Evolutionary conservation across 2,329 filamentous ascomycete genomes (phyloP), one percentile per base, ranked within the genome.

Genomic region (Myriosclerotinia curreyana): DNA sequence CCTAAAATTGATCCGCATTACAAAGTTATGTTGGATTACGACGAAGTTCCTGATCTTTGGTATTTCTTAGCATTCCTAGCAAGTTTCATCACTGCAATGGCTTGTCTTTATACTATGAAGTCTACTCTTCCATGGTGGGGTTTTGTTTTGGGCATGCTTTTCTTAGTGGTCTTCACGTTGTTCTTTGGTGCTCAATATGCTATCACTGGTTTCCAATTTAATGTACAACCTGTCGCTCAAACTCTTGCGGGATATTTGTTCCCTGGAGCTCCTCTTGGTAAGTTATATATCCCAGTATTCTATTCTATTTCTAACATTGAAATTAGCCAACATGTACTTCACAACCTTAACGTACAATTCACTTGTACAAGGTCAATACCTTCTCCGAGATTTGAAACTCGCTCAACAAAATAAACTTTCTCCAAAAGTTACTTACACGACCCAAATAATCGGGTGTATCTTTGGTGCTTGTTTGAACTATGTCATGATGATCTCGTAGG

Each of bases 261-360:
- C 73, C 69, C 68, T 11, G 88, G 88, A 36, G 82, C 82, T 5
- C 88, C 88, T 5, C 79, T 91, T 66, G 63, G 58, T 65, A 56
- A 50, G 62, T 22, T 25, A n/a, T 22, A 60, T 40, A 40, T 9
- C 25, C 5, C 25, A 5, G 4, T 28, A 25, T 34, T 42, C 14
- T 38, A 22, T 36, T 3, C 5, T 38, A 42, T 20, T 20, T 15
- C 28, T 52, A 17, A 55, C 56, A 36, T 9, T 28, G 14, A n/a
- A 28, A 28, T 3, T 12, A 62, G 86, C 87, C 54, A 88, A 90
- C 82, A 91, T 69, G 65, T 83, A 90, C 78, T 91, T 91, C 78
- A 90, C 90, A 74, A 88, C 86, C 67, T 91, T 87, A 70, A 86
- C 86, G 60, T 80, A 78, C 69, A 80, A 81, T 72, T 73, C 78